Conservation (phyloP, 108 stramenopile genomes). For the Conticribra guillardii region DNA sequence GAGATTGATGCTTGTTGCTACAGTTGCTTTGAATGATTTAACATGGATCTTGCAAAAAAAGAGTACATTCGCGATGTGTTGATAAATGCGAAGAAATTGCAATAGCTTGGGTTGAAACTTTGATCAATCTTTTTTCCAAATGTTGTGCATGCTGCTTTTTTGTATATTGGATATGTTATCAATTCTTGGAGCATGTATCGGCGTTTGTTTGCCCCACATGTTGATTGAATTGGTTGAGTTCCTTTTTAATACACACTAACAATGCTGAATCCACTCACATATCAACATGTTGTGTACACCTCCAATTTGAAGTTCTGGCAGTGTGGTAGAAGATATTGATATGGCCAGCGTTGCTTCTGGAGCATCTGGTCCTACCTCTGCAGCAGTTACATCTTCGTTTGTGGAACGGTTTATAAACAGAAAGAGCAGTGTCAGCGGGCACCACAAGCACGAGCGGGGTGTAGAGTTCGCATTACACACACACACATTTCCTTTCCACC, state of each 20-base stretch:
- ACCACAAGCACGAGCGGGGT: constrained; percentile 2
- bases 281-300: background rate
- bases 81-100: too few species aligned
- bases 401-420: background rate
- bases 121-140: too few species aligned
- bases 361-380: background rate
- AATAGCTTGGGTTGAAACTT: too few species aligned
- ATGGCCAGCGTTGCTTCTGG: constrained; percentile 31
- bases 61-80: too few species aligned
- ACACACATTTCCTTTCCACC: constrained; percentile 15
- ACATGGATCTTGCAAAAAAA: too few species aligned
- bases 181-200: too few species aligned
- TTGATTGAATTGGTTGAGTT: too few species aligned
- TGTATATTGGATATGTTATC: too few species aligned
- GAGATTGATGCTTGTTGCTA: too few species aligned
- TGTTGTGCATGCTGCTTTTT: too few species aligned
- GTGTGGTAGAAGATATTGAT: constrained; percentile 64
- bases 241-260: background rate
- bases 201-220: too few species aligned
- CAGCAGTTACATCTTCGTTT: background rate
- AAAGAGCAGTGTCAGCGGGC: background rate
- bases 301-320: background rate
- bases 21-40: too few species aligned
- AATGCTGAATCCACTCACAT: background rate
- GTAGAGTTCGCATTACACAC: constrained; percentile 21